Conservation (phyloP, 768 basidiomycete species). For the Piloderma croceum region DNA sequence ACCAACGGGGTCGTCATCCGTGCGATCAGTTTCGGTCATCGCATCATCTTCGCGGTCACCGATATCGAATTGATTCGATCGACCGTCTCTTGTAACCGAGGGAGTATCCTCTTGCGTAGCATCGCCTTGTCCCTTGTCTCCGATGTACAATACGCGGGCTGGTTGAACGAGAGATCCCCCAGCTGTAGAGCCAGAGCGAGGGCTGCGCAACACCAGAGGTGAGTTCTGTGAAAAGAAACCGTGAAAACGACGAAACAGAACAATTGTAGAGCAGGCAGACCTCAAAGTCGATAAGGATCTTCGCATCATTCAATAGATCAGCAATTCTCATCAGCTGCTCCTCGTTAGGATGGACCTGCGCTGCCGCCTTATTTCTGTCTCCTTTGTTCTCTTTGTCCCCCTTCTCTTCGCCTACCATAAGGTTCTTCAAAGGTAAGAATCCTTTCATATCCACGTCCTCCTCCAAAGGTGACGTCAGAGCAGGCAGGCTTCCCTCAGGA, state of each 20-base stretch:
- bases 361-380: slow-evolving; percentile 24
- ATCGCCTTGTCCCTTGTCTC: slow-evolving; percentile 21
- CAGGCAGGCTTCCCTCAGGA: slow-evolving; percentile 56
- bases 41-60: slow-evolving; percentile 49
- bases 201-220: slow-evolving; percentile 1
- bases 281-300: slow-evolving; percentile 49
- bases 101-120: slow-evolving; percentile 16
- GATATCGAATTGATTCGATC: too few species aligned
- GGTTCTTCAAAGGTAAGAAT: slow-evolving; percentile 72
- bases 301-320: slow-evolving; percentile 75
- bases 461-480: slow-evolving; percentile 60
- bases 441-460: slow-evolving; percentile 89
- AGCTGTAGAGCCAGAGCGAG: background rate
- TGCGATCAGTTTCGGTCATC: slow-evolving; percentile 63
- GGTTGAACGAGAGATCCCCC: slow-evolving; percentile 1
- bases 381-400: slow-evolving; percentile 22
- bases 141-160: slow-evolving; percentile 7
- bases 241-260: background rate
- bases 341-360: slow-evolving; percentile 81
- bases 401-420: slow-evolving; percentile 38
- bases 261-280: slow-evolving; percentile 45
- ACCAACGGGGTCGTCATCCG: slow-evolving; percentile 79
- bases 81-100: slow-evolving; percentile 24
- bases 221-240: background rate
- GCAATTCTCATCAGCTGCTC: slow-evolving; percentile 92